phyloP scores from a whole-genome alignment of 768 basidiomycete genomes.

The Lentinula edodes region DNA sequence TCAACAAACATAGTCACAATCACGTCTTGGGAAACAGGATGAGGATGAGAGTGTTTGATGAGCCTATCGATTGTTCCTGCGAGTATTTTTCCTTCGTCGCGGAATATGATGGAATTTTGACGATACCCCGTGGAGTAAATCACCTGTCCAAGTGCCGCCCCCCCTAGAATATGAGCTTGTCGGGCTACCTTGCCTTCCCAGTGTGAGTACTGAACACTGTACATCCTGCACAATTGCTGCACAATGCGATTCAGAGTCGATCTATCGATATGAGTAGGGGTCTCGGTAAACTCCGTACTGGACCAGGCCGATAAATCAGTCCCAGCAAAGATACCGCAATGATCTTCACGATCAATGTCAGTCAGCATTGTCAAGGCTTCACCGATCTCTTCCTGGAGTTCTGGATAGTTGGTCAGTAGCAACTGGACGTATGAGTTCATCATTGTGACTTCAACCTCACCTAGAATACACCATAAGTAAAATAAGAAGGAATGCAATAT shows the following conservation, averaged over 20 bases:
- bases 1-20: not conserved
- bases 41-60: not conserved
- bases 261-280: not conserved
- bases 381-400: not conserved
- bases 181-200: not conserved
- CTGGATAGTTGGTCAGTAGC: slow-evolving; percentile 8
- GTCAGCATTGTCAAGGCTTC: slow-evolving; percentile 9
- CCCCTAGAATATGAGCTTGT: not conserved
- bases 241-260: not conserved
- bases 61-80: not conserved
- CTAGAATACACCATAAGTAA: not conserved
- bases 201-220: not conserved
- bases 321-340: not conserved
- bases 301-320: not conserved
- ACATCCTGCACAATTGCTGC: not conserved
- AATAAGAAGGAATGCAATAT: not conserved
- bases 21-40: not conserved
- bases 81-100: not conserved
- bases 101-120: not conserved
- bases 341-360: slow-evolving; percentile 1
- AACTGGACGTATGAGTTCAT: slow-evolving; percentile 6
- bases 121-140: not conserved
- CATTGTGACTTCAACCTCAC: slow-evolving; percentile 15
- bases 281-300: not conserved
- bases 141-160: not conserved